Evolutionary conservation across 208 protist genomes (phyloP).

Genomic region (Crithidia bombi): DNA sequence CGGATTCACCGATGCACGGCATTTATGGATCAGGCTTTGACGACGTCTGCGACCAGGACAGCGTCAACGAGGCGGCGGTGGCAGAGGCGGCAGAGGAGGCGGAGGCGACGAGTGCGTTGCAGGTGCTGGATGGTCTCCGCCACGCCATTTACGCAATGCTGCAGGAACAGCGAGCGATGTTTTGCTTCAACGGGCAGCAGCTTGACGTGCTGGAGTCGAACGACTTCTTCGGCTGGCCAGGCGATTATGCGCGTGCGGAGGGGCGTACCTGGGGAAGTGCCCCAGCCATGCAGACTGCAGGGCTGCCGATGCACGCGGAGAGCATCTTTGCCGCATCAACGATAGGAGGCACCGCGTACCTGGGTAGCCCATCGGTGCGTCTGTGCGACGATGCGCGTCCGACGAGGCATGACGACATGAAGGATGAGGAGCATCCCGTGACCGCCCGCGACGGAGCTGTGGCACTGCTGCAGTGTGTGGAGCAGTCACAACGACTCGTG

Average conservation of each 20-base stretch:
- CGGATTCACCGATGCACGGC: background rate
- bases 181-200: constrained; percentile 19
- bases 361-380: constrained; percentile 1
- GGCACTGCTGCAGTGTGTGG: constrained; percentile 37
- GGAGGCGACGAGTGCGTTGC: constrained; percentile 9
- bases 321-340: constrained; percentile 1
- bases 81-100: constrained; percentile 17
- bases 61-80: background rate
- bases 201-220: constrained; percentile 25
- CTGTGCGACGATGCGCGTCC: background rate
- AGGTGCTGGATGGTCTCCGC: constrained; percentile 37
- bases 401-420: background rate
- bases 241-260: background rate
- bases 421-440: background rate
- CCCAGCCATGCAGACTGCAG: background rate
- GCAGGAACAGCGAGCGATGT: constrained; percentile 26
- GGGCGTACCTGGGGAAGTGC: background rate
- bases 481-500: constrained; percentile 28
- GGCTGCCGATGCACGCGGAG: background rate
- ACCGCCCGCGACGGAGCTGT: constrained; percentile 40
- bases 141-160: constrained; percentile 36
- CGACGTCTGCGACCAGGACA: constrained; percentile 14
- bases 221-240: constrained; percentile 15
- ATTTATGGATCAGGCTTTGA: constrained; percentile 7
- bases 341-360: background rate